Base-by-base conservation (phyloP, 495 filamentous ascomycete genomes). In the Aspergillus heteromorphus region DNA sequence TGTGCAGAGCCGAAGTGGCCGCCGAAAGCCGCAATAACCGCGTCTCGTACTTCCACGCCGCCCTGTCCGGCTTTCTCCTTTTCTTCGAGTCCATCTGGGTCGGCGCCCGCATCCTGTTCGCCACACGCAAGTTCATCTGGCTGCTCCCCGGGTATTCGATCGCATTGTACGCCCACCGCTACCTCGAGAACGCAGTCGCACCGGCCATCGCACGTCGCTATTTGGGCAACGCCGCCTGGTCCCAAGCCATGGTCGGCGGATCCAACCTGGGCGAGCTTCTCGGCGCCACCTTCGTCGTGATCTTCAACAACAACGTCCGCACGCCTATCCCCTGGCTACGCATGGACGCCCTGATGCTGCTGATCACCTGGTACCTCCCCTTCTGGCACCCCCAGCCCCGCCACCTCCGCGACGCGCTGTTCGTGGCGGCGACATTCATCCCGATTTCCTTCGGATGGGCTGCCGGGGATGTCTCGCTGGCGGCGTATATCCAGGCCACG, bases 361-460 rank as follows among this genome's bases (percentile, higher is more conserved):
- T 60, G 18, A 42, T 54, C 18, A 60, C 58, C 40, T 76, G 74
- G 72, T 74, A 69, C 17, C 53, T 77, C 0, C 71, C 73, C 1
- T 74, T 50, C 55, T 60, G 58, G 58, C 49, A 45, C 4, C 69
- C 69, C 0, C 47, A 48, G 0, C 16, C 34, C 2, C 57, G 53
- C 10, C 45, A 68, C 2, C 68, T 70, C 51, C 49, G 52, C 2
- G 63, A 69, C 51, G 74, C 72, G 7, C 76, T 71, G 72, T 53
- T 67, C 13, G 68, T 69, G 8, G 74, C 74, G 3, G 73, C 65
- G 3, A 70, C 65, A 0, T 76, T 76, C 49, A 52, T 71, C 31
- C 74, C 73, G 4, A 69, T 77, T 23, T 73, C 72, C 9, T 76
- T 75, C 38, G 74, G 73, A 8, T 76, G 74, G 74, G 74, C 73